Conservation (phyloP, 345 rosid genomes). For the Sisymbrium altissimum region DNA sequence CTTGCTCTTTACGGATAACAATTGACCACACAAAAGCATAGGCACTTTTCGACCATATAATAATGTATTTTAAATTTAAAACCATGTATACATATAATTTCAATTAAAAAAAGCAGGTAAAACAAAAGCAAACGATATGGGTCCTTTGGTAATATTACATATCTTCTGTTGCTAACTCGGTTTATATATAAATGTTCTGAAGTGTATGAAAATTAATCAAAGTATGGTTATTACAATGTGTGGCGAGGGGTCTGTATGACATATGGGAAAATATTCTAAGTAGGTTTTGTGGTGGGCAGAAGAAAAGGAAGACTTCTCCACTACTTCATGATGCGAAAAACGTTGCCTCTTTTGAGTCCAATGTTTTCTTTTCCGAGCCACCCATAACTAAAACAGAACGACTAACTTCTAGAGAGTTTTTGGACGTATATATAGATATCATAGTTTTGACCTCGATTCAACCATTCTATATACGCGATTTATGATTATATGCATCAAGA, state of each 20-base stretch:
- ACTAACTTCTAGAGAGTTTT: neutral
- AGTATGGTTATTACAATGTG: neutral
- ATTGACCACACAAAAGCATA: neutral
- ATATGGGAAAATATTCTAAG: neutral
- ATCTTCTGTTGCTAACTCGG: neutral
- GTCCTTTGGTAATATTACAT: neutral
- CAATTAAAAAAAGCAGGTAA: neutral
- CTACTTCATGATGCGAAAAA: conserved; percentile 1
- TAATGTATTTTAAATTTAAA: neutral
- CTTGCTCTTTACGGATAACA: conserved; percentile 1
- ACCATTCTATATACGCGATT: neutral
- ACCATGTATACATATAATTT: neutral
- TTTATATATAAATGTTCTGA: neutral
- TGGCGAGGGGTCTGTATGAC: neutral
- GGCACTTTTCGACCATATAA: conserved; percentile 8
- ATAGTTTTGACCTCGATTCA: neutral
- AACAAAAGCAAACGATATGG: neutral
- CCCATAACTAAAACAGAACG: neutral
- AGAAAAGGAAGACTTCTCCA: conserved; percentile 22
- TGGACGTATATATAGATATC: neutral
- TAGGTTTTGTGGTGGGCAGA: neutral
- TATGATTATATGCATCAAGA: neutral
- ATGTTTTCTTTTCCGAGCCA: neutral
- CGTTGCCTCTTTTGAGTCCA: neutral
- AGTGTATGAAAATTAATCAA: neutral